phyloP scores from a whole-genome alignment of 306 rosid species.

The Hippophae tibetana region DNA sequence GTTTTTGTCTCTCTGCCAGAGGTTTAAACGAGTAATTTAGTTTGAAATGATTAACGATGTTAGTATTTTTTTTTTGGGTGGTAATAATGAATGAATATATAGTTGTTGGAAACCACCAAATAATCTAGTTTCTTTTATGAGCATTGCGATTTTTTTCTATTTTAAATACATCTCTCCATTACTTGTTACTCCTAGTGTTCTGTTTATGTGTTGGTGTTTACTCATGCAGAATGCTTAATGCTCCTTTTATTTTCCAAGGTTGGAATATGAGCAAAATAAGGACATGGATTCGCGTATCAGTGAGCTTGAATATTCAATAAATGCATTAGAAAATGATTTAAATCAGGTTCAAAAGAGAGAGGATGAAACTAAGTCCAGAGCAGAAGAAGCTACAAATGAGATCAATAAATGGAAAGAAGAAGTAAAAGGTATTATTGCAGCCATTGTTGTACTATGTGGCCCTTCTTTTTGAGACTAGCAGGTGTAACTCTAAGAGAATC shows the following conservation, averaged over 20 bases:
- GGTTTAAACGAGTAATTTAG: not conserved
- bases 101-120: too few relatives aligned
- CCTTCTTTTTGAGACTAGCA: not conserved
- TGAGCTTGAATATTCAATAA: constrained; percentile 59
- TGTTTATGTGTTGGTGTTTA: constrained; percentile 2
- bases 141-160: too few relatives aligned
- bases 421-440: constrained; percentile 47
- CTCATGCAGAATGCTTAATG: not conserved
- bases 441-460: not conserved
- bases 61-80: not conserved
- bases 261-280: constrained; percentile 93
- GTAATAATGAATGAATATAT: too few relatives aligned
- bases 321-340: constrained; percentile 52
- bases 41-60: not conserved
- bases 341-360: constrained; percentile 59
- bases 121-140: too few relatives aligned
- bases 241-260: constrained; percentile 31
- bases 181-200: not conserved
- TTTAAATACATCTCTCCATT: too few relatives aligned
- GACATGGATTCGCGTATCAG: constrained; percentile 67
- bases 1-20: too few relatives aligned
- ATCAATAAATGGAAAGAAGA: constrained; percentile 53
- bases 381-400: constrained; percentile 61
- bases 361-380: constrained; percentile 52
- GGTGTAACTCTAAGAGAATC: too few relatives aligned